These are phyloP conservation scores for Acacia melanoxylon DNA, from an alignment of 306 rosid genomes.

Conservation along the genomic window DNA sequence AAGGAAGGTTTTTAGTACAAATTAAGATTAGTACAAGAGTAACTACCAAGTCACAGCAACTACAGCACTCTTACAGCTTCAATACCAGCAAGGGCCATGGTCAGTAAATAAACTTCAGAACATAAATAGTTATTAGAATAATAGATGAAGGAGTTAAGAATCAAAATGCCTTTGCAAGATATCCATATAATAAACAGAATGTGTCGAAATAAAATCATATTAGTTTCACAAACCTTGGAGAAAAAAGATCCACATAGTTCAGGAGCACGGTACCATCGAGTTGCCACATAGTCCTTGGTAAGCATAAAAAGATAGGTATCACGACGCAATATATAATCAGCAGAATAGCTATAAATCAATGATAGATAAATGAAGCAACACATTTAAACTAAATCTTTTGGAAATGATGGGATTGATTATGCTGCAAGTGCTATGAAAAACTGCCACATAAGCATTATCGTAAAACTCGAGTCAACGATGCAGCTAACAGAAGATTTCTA, in stretches of 20 bases:
- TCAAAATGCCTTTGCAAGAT: not conserved
- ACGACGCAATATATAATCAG: not conserved
- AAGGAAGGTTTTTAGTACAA: not conserved
- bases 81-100: not conserved
- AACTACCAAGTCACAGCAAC: not conserved
- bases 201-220: not conserved
- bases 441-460: not conserved
- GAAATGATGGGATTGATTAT: not conserved
- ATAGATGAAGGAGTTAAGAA: not conserved
- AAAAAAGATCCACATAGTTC: slow-evolving; percentile 75
- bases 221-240: slow-evolving; percentile 51
- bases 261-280: slow-evolving; percentile 82
- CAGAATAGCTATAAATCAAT: not conserved
- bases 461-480: not conserved
- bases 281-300: slow-evolving; percentile 70
- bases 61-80: not conserved
- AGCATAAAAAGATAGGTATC: slow-evolving; percentile 10
- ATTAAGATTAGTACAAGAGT: not conserved
- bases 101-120: not conserved
- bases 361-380: not conserved
- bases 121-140: not conserved
- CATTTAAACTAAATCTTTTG: not conserved
- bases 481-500: not conserved
- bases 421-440: not conserved
- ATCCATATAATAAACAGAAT: not conserved